These are phyloP conservation scores for Pulveroboletus sp. DNA, from an alignment of 768 basidiomycete genomes.

Conservation along the genomic window DNA sequence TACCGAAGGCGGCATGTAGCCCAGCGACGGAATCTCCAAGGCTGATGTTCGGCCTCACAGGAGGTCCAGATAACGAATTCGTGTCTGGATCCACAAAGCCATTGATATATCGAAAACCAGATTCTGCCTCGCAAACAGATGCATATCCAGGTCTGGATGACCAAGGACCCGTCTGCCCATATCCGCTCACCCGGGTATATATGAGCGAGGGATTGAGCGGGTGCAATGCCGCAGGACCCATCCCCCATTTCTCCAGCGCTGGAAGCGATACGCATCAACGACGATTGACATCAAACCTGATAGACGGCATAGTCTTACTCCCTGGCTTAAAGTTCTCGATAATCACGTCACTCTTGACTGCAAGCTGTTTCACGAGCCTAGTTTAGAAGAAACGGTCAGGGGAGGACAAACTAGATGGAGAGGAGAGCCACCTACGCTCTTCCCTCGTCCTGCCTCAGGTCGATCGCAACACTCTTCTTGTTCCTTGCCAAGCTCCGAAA, in stretches of 20 bases:
- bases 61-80: conserved; percentile 53
- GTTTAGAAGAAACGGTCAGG: not conserved
- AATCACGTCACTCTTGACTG: conserved; percentile 59
- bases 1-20: conserved; percentile 68
- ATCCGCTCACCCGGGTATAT: conserved; percentile 81
- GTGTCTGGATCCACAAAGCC: conserved; percentile 54
- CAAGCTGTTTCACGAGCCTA: conserved; percentile 58
- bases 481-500: conserved; percentile 67
- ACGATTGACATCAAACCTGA: not conserved
- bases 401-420: not conserved
- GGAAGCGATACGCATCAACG: not conserved
- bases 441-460: conserved; percentile 56
- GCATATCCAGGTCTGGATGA: conserved; percentile 65
- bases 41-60: conserved; percentile 68
- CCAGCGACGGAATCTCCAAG: conserved; percentile 70
- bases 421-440: conserved; percentile 34
- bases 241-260: conserved; percentile 69
- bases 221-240: conserved; percentile 54
- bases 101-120: conserved; percentile 71
- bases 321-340: conserved; percentile 74
- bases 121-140: conserved; percentile 72
- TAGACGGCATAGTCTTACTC: conserved; percentile 37
- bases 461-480: conserved; percentile 70
- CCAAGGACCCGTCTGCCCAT: conserved; percentile 75
- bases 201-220: conserved; percentile 84